Evolutionary conservation across 2,329 filamentous ascomycete species (phyloP), one percentile per base, ranked within the genome.

Genomic region (Fusarium transvaalense): DNA sequence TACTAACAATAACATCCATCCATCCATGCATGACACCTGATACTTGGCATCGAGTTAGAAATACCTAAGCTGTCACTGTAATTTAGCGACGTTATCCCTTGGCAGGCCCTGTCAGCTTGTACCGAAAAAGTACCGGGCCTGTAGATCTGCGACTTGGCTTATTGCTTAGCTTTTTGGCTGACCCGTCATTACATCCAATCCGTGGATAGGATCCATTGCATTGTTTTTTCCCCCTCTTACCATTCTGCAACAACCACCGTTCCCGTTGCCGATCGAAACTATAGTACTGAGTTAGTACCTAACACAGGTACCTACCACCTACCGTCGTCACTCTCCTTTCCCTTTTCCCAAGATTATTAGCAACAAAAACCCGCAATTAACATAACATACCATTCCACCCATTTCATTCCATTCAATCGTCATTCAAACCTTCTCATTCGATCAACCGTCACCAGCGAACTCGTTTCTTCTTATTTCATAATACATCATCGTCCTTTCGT

Each of bases 111-210:
- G 23, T 19, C 46, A 37, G 13, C 42, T 61, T 29, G 62, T 65
- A 69, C 50, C 46, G 9, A 47, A 42, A 38, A 61, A 37, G 67
- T 71, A 68, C 51, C 31, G 53, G 53, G 53, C 46, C 60, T 74
- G 70, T 52, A 70, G 72, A 74, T 74, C 72, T 61, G 61, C 48
- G 60, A 73, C 72, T 74, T 71, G 71, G 71, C 70, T 72, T 73
- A 56, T 74, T 64, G 47, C 70, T 71, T 74, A 74, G 71, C 71
- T 70, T 25, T 25, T 42, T 39, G 37, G 47, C 58, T 52, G 42
- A 43, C 48, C 43, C 27, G 52, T 43, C 52, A 56, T 59, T 56
- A 43, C 31, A 12, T 41, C 13, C 19, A 41, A 12, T 41, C 13
- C 19, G 23, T 42, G 39, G 39, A 43, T 46, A 23, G 23, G 46